Evolutionary conservation across 225 moss, liverwort and hornwort genomes (phyloP).

Genomic region (Ulota crispa): DNA sequence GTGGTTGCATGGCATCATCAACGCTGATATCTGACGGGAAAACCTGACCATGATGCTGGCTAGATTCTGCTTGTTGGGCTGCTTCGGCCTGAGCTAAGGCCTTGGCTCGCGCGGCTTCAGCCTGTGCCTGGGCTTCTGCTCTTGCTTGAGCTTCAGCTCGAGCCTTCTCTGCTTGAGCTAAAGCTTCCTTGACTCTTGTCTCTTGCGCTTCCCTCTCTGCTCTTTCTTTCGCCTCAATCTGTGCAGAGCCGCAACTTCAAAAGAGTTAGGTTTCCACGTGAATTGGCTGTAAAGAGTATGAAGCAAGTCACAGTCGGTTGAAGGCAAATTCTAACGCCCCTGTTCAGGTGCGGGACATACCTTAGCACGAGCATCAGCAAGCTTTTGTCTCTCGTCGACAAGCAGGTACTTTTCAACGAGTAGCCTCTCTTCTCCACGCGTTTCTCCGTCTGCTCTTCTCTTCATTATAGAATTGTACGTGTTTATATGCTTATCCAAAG

Average conservation of each 20-base stretch:
- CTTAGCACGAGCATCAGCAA: conserved; percentile 79
- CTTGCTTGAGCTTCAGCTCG: conserved; percentile 89
- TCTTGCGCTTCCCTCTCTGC: conserved; percentile 88
- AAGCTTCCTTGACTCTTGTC: conserved; percentile 78
- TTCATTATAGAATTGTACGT: conserved; percentile 73
- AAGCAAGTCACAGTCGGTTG: neutral
- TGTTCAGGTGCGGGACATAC: conserved; percentile 33
- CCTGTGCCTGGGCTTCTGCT: conserved; percentile 81
- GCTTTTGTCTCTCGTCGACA: conserved; percentile 85
- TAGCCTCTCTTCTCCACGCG: conserved; percentile 92
- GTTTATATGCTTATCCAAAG: conserved; percentile 71
- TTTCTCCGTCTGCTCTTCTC: conserved; percentile 74
- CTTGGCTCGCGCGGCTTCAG: conserved; percentile 50
- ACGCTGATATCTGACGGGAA: conserved; percentile 37
- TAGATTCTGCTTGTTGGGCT: conserved; percentile 52
- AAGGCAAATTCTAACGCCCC: neutral
- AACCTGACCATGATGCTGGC: conserved; percentile 49
- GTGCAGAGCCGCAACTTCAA: conserved; percentile 15
- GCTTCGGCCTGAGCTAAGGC: conserved; percentile 65
- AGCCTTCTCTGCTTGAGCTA: conserved; percentile 82
- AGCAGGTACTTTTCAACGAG: conserved; percentile 90
- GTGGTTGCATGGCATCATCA: conserved; percentile 42
- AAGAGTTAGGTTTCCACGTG: conserved; percentile 7
- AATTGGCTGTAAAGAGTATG: neutral
- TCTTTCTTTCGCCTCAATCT: conserved; percentile 97